Percentiles rank a stretch among this genome's conserved stretches.
Conservation (phyloP, 1,284 basidiomycete species). For the Cryptococcus sp. region DNA sequence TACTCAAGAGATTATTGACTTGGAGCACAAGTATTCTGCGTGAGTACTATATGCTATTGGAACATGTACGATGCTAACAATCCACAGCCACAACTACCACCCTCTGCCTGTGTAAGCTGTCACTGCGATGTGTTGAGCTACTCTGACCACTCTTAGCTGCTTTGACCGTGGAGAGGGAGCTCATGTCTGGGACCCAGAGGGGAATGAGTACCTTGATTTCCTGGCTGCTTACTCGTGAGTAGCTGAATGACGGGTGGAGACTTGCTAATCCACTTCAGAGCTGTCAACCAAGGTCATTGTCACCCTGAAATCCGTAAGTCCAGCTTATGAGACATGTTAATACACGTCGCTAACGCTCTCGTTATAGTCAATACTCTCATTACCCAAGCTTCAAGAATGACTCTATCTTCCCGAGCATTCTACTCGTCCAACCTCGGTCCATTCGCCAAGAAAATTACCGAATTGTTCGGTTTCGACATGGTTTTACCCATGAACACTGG, state of each 20-base stretch:
- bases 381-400: slow-evolving; percentile 82
- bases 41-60: slow-evolving; percentile 24
- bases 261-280: slow-evolving; percentile 51
- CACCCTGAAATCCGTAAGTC: slow-evolving; percentile 61
- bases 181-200: slow-evolving; percentile 94
- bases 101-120: slow-evolving; percentile 68
- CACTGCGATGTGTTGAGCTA: background rate
- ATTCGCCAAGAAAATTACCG: slow-evolving; percentile 81
- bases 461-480: slow-evolving; percentile 85
- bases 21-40: slow-evolving; percentile 65
- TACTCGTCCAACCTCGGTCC: slow-evolving; percentile 87
- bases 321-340: background rate
- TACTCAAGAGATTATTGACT: slow-evolving; percentile 63
- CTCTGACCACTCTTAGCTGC: slow-evolving; percentile 51
- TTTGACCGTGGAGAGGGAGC: slow-evolving; percentile 87
- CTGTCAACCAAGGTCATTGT: slow-evolving; percentile 91
- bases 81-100: slow-evolving; percentile 70
- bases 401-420: slow-evolving; percentile 92
- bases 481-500: slow-evolving; percentile 99
- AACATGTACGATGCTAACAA: slow-evolving; percentile 41
- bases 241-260: no score
- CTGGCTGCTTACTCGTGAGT: slow-evolving; percentile 92
- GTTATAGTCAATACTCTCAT: slow-evolving; percentile 63
- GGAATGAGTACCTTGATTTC: slow-evolving; percentile 90
- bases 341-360: slow-evolving; percentile 6